These are phyloP conservation scores for Penicillium canescens DNA, from an alignment of 495 filamentous ascomycete genomes.

Conservation along the genomic window DNA sequence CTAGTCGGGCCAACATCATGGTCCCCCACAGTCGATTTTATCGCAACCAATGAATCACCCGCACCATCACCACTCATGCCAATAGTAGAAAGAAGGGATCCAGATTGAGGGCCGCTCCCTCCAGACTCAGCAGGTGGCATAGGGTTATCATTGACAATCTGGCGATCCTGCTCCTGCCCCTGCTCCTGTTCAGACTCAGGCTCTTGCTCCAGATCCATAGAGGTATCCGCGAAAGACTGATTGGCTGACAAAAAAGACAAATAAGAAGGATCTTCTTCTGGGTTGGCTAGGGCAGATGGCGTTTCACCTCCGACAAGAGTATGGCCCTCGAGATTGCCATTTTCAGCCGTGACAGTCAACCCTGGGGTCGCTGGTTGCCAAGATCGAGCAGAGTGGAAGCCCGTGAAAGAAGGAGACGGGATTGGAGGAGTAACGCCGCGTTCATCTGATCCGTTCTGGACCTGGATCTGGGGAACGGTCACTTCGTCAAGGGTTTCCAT, in stretches of 20 bases:
- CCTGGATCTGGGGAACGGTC: conserved; percentile 2
- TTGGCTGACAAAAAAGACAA: conserved; percentile 24
- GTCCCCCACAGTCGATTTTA: not conserved
- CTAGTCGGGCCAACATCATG: not conserved
- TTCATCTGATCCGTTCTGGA: conserved; percentile 11
- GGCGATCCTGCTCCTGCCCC: conserved; percentile 16
- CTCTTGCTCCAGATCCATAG: conserved; percentile 1
- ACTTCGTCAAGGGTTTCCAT: conserved; percentile 9
- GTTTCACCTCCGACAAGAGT: conserved; percentile 26
- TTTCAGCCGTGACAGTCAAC: not conserved
- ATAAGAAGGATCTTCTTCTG: conserved; percentile 16
- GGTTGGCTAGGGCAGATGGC: conserved; percentile 10
- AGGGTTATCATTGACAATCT: conserved; percentile 17
- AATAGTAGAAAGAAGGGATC: conserved; percentile 18
- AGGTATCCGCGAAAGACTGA: conserved; percentile 12
- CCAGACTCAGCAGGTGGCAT: not conserved
- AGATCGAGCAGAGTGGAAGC: conserved; percentile 26
- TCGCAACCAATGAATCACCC: not conserved
- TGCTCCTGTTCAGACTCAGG: conserved; percentile 1
- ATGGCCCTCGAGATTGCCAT: conserved; percentile 23
- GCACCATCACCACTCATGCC: not conserved
- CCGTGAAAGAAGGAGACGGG: conserved; percentile 26
- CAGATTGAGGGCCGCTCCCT: conserved; percentile 8
- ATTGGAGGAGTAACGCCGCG: conserved; percentile 16
- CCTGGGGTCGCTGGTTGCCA: conserved; percentile 17